These are phyloP conservation scores for Xanthoparmelia taractica DNA, from an alignment of 495 filamentous ascomycete species.

Conservation along the genomic window DNA sequence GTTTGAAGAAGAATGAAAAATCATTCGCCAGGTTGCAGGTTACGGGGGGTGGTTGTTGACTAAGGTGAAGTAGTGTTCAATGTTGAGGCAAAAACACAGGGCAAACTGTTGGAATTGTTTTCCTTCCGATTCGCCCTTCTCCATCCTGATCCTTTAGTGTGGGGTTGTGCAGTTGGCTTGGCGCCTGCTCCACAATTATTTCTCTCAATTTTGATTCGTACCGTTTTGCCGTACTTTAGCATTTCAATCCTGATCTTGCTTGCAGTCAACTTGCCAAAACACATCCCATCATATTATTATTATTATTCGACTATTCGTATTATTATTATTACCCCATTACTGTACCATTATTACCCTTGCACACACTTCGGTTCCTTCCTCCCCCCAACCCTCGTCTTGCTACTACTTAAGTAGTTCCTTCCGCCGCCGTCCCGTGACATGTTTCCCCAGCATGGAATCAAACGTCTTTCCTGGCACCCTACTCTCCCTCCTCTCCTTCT, in stretches of 20 bases:
- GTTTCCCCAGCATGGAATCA: constrained; percentile 4
- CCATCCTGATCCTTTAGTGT: constrained; percentile 13
- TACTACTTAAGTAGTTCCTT: not conserved
- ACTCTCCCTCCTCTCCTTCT: not conserved
- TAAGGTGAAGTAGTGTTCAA: no score
- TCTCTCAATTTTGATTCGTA: not conserved
- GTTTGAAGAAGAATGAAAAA: not conserved
- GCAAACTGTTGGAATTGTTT: not conserved
- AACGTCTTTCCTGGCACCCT: not conserved
- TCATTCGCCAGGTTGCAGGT: constrained; percentile 8
- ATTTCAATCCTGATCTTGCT: not conserved
- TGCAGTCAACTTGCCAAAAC: no score
- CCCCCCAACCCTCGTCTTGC: not conserved
- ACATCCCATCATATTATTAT: no score
- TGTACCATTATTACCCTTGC: no score
- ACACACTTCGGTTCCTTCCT: not conserved
- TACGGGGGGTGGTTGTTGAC: no score
- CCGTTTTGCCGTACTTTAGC: not conserved
- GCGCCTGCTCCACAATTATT: not conserved
- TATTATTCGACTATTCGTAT: not conserved
- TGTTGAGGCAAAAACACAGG: no score
- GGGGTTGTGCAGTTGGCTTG: constrained; percentile 17
- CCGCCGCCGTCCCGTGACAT: constrained; percentile 4
- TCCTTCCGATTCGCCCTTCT: constrained; percentile 2
- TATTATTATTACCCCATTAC: no score